Percentiles rank a stretch among this genome's conserved stretches.
These are phyloP conservation scores for Aspergillus pseudoviridinutans DNA, from an alignment of 2,329 filamentous ascomycete species.

Conservation along the genomic window DNA sequence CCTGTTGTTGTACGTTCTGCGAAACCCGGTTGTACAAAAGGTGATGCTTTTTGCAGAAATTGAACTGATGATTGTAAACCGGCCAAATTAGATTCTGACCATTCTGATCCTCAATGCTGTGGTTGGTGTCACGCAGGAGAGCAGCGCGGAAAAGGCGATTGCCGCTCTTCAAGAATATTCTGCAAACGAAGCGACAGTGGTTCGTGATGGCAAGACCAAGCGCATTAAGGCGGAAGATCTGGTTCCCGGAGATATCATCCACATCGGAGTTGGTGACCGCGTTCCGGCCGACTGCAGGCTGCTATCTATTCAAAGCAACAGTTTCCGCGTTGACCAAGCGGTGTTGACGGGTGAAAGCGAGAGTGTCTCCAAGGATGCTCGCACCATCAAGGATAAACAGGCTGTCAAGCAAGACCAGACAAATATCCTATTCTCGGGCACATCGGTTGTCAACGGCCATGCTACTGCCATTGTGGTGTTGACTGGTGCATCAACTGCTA, in stretches of 20 bases:
- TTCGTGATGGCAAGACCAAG: slow-evolving; percentile 76
- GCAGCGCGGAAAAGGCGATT: slow-evolving; percentile 96
- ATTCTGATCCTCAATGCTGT: slow-evolving; percentile 96
- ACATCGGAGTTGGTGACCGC: slow-evolving; percentile 83
- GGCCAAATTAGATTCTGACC: slow-evolving; percentile 70
- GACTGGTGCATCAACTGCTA: slow-evolving; percentile 86
- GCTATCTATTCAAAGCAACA: slow-evolving; percentile 90
- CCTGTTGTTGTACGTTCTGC: slow-evolving; percentile 73
- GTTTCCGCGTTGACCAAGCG: slow-evolving; percentile 93
- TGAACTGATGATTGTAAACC: slow-evolving; percentile 19
- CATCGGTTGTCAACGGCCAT: slow-evolving; percentile 90
- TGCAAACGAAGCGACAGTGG: slow-evolving; percentile 91
- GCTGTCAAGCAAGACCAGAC: slow-evolving; percentile 96
- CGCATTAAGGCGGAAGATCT: slow-evolving; percentile 94
- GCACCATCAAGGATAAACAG: slow-evolving; percentile 66
- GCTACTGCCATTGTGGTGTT: slow-evolving; percentile 86
- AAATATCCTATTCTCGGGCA: slow-evolving; percentile 98
- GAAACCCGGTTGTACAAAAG: background rate
- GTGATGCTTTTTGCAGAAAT: slow-evolving; percentile 1
- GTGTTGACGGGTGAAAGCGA: slow-evolving; percentile 97
- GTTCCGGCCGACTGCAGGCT: slow-evolving; percentile 93
- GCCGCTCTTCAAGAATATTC: slow-evolving; percentile 98
- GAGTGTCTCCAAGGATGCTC: slow-evolving; percentile 82
- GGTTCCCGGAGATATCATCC: slow-evolving; percentile 89
- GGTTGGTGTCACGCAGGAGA: slow-evolving; percentile 97